These are phyloP conservation scores for Micractinium sp. DNA, from an alignment of 139 green algal species.

Conservation along the genomic window DNA sequence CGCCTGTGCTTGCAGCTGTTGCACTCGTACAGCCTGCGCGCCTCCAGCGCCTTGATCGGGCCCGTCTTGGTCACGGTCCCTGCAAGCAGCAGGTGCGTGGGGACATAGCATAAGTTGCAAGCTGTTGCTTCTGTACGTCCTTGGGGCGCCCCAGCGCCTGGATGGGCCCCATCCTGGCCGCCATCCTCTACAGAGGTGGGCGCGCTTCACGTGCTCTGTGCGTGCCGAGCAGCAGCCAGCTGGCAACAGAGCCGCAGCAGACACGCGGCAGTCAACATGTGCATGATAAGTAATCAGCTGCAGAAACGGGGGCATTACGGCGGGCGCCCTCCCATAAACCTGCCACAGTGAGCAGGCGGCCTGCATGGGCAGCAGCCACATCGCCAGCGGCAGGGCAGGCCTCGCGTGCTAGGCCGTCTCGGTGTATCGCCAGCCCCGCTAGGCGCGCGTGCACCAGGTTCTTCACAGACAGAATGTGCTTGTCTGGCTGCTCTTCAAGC, in stretches of 20 bases:
- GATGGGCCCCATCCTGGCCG: no score
- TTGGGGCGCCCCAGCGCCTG: no score
- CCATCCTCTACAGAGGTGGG: no score
- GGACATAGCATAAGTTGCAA: no score
- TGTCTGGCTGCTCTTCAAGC: neutral
- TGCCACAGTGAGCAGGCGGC: conserved; percentile 68
- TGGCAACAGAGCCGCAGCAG: no score
- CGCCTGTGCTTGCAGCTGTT: conserved; percentile 64
- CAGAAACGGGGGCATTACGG: neutral
- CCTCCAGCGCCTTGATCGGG: conserved; percentile 79
- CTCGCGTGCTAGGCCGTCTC: conserved; percentile 29
- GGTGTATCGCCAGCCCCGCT: conserved; percentile 49
- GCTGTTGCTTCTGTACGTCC: no score
- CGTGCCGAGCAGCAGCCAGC: no score
- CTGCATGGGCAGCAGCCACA: conserved; percentile 64
- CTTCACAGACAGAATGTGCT: conserved; percentile 39
- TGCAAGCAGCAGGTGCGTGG: neutral
- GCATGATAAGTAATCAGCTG: no score
- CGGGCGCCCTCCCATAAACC: neutral
- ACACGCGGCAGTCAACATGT: no score
- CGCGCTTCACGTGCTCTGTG: no score
- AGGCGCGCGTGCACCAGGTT: conserved; percentile 61
- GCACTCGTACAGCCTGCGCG: conserved; percentile 70
- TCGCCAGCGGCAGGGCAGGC: conserved; percentile 48
- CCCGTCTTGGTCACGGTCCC: conserved; percentile 83